Evolutionary conservation across 139 green algal genomes (phyloP), one percentile per base, ranked within the genome.

Genomic region (Chlamydomonas sp.): DNA sequence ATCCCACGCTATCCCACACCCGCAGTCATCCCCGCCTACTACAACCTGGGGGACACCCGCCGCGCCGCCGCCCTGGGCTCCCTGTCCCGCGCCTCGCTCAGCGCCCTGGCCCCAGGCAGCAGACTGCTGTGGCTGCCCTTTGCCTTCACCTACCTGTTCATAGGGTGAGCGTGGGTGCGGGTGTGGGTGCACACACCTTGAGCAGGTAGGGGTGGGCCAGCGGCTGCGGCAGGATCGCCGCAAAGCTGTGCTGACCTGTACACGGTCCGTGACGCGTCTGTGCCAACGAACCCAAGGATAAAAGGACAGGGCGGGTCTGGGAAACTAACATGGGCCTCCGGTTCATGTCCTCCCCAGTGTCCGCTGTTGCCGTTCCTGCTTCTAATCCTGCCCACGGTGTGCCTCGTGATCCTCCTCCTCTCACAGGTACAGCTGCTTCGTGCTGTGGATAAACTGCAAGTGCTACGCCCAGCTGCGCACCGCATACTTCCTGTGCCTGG

Each of bases 351-450:
- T 49, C 31, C 31, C 31, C 31, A 49, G 31, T 49, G 31, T 49
- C 31, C 31, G 31, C 31, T 49, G 31, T 49, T 49, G 31, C 31
- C 31, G 31, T 49, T 49, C 31, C 31, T 49, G 31, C 31, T 49
- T 49, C 31, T 49, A 49, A 49, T 49, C 31, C 31, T 49, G 31
- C 31, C 31, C 31, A 49, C 31, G 31, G 31, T 49, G 31, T 49
- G 31, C 31, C 31, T 49, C 31, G 31, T 49, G 31, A 49, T 49
- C 31, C 73, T 61, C 2, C n/a, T 17, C 10, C 10, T 49, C 73
- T 20, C 18, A 49, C 80, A 85, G 80, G 69, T 86, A 86, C 71
- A 18, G 81, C 81, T 86, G 81, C 81, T 72, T 64, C 5, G 81
- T 86, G 69, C 81, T 86, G 69, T 76, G n/a, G 60, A 62, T 71